Evolutionary conservation across 148 eudicot genomes (phyloP).

Genomic region (Vaccinium darrowii): DNA sequence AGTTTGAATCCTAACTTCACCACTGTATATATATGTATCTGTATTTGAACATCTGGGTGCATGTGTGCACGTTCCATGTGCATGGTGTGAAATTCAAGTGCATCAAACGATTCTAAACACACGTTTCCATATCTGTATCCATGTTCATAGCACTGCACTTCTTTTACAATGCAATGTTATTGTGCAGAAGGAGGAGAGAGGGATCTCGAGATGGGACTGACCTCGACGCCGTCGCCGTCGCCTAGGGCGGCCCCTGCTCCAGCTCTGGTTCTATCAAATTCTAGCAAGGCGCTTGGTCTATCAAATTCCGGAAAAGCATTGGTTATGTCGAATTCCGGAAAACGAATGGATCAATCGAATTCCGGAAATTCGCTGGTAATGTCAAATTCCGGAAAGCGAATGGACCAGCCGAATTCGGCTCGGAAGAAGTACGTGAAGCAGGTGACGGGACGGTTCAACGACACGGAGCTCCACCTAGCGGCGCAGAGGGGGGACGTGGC

Average conservation of each 20-base stretch:
- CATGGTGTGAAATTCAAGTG: neutral
- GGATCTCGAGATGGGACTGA: slow-evolving; percentile 33
- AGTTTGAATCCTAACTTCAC: too few relatives aligned
- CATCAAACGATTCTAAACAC: neutral
- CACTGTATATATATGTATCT: neutral
- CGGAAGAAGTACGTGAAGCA: slow-evolving; percentile 77
- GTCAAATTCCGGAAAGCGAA: slow-evolving; percentile 46
- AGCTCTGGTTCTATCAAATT: slow-evolving; percentile 34
- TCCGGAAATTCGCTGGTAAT: slow-evolving; percentile 14
- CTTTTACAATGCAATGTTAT: slow-evolving; percentile 8
- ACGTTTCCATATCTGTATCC: neutral
- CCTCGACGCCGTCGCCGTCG: slow-evolving; percentile 24
- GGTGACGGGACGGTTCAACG: slow-evolving; percentile 76
- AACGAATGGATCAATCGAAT: slow-evolving; percentile 6
- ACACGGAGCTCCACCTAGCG: slow-evolving; percentile 72
- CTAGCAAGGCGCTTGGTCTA: slow-evolving; percentile 32
- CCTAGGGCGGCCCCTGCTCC: slow-evolving; percentile 19
- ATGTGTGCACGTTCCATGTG: neutral
- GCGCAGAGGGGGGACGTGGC: slow-evolving; percentile 60
- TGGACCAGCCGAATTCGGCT: slow-evolving; percentile 25
- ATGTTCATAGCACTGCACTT: neutral
- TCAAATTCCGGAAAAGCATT: slow-evolving; percentile 46
- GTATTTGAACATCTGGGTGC: neutral
- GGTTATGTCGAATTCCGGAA: slow-evolving; percentile 38
- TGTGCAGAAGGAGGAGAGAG: slow-evolving; percentile 19